Evolutionary conservation across 2,329 filamentous ascomycete genomes (phyloP).

Genomic region (Chaetomium olivaceum): DNA sequence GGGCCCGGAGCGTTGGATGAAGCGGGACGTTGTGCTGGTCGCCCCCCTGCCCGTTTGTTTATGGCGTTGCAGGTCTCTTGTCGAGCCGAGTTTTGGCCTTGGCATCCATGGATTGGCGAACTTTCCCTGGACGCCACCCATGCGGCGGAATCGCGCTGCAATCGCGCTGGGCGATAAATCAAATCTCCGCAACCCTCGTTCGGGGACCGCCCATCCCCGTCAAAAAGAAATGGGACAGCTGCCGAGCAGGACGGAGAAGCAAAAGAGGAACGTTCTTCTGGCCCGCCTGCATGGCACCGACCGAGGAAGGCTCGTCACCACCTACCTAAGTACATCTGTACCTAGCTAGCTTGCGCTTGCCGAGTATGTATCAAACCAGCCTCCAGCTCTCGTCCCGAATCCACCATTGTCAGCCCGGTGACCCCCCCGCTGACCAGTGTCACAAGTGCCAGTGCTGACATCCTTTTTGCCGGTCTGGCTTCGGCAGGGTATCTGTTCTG

Average conservation of each 20-base stretch:
- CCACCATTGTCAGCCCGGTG: background rate
- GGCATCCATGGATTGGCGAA: constrained; percentile 2
- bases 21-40: background rate
- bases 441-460: constrained; percentile 7
- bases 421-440: background rate
- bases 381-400: background rate
- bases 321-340: background rate
- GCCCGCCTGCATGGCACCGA: background rate
- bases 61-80: background rate
- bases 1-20: background rate
- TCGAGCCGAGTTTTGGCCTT: constrained; percentile 12
- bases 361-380: background rate
- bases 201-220: background rate
- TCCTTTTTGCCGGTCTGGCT: constrained; percentile 11
- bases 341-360: no score
- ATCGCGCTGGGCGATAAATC: constrained; percentile 8
- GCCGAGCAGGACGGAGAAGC: background rate
- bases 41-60: background rate
- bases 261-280: background rate
- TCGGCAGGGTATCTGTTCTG: constrained; percentile 19
- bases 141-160: constrained; percentile 13
- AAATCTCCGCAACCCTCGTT: constrained; percentile 15
- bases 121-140: constrained; percentile 1
- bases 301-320: background rate
- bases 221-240: background rate